These are phyloP conservation scores for Bolboschoenoplectus hybrid DNA, from an alignment of 202 grass and related monocot genomes.

Conservation along the genomic window DNA sequence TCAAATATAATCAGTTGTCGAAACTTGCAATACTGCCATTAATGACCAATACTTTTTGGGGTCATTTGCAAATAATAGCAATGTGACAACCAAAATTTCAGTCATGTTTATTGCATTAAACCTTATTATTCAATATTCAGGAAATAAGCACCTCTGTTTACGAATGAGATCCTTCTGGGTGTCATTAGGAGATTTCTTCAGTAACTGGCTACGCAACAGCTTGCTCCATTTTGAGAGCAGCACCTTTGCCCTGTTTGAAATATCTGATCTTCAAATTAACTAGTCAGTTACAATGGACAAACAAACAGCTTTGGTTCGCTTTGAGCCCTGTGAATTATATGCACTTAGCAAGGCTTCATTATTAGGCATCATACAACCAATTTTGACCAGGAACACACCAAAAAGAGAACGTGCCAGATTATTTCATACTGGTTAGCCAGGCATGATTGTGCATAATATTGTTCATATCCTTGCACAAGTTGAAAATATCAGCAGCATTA, in stretches of 20 bases:
- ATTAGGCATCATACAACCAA: neutral
- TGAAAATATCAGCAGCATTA: neutral
- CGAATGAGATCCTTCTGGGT: conserved; percentile 59
- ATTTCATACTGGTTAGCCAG: neutral
- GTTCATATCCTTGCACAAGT: neutral
- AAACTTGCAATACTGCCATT: neutral
- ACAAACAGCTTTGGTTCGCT: neutral
- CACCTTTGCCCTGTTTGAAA: conserved; percentile 82
- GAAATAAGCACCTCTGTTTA: conserved; percentile 66
- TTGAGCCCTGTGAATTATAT: neutral
- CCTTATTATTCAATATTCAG: neutral
- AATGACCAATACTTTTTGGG: neutral
- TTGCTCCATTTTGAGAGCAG: conserved; percentile 95
- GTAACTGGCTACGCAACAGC: conserved; percentile 67
- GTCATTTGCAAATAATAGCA: neutral
- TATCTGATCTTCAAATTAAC: conserved; percentile 85
- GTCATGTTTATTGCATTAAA: conserved; percentile 21
- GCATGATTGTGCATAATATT: conserved; percentile 3
- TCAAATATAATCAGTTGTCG: neutral
- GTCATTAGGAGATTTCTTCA: conserved; percentile 62
- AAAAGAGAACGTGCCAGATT: neutral
- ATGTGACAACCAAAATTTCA: neutral
- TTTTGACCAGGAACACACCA: neutral
- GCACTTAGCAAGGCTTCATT: neutral
- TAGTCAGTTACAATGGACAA: conserved; percentile 25